These are phyloP conservation scores for Ganoderma meredithae DNA, from an alignment of 1,284 basidiomycete genomes.

Conservation along the genomic window DNA sequence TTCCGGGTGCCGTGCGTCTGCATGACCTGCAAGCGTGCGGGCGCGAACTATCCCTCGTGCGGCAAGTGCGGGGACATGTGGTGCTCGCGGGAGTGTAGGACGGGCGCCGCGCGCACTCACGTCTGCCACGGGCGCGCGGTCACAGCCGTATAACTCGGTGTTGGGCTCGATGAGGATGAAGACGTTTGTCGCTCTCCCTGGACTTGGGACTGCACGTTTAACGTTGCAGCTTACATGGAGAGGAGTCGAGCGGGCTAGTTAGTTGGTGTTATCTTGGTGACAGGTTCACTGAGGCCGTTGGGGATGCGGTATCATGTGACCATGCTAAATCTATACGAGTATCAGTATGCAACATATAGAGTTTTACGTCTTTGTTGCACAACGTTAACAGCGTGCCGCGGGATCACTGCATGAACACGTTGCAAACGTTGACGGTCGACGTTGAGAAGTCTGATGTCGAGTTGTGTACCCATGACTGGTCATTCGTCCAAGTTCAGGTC, in stretches of 20 bases:
- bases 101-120: constrained; percentile 53
- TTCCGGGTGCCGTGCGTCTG: constrained; percentile 55
- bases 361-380: constrained; percentile 8
- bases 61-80: constrained; percentile 67
- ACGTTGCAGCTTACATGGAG: background rate
- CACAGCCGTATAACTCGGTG: constrained; percentile 4
- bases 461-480: background rate
- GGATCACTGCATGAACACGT: background rate
- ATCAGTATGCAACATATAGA: background rate
- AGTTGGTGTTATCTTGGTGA: constrained; percentile 11
- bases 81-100: constrained; percentile 75
- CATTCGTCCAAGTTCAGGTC: background rate
- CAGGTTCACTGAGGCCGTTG: constrained; percentile 8
- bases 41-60: constrained; percentile 71
- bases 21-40: constrained; percentile 62
- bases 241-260: background rate
- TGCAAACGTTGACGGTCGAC: background rate
- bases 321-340: background rate
- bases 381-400: background rate
- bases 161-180: background rate
- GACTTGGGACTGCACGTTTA: background rate
- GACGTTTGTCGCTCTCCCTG: background rate
- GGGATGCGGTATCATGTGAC: constrained; percentile 14
- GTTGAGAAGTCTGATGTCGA: background rate
- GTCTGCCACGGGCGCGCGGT: constrained; percentile 42